Base-by-base conservation (phyloP, 2,329 filamentous ascomycete genomes). In the Stromatinia cepivora region DNA sequence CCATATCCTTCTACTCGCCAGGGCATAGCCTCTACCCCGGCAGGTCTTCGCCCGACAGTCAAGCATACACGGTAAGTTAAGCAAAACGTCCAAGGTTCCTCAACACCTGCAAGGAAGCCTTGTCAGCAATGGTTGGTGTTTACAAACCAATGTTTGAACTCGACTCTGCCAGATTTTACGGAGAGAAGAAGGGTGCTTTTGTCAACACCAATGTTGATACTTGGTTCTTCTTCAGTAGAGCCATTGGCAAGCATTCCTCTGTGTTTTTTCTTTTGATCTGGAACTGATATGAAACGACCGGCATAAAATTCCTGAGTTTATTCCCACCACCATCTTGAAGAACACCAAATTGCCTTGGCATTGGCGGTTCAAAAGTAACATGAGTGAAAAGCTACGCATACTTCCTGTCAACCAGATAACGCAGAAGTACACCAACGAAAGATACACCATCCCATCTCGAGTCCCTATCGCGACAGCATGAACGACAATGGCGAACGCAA, bases 1-100 rank as follows among this genome's bases (percentile, higher is more conserved):
- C 46, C 46, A 65, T 31, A 31, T 31, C 62, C 53, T 15, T 48
- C 46, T 65, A 53, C 46, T 65, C 31, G 46, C 46, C 31, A 36
- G 31, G 31, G 8, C 31, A 50, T 39, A 50, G 34, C n/a, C 15
- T 59, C 31, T 58, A 22, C 17, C 31, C 28, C 4, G 5, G 28
- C 42, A 31, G 4, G 1, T 39, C 46, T 48, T 48, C n/a, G 7
- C 31, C 6, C 22, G 5, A 25, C 13, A 4, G n/a, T 13, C 31
- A 56, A 10, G 20, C 36, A 10, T 53, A 42, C 9, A 64, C 13
- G 4, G 34, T 53, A 10, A n/a, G 11, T 20, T 34, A 34, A n/a
- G 39, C 50, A 13, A 36, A 25, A 6, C 25, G 36, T 3, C 63
- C 50, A 45, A 34, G 48, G 22, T 22, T 46, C 3, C 4, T 65